Conservation (phyloP, 768 basidiomycete genomes). For the Macrolepiota dolichaula region DNA sequence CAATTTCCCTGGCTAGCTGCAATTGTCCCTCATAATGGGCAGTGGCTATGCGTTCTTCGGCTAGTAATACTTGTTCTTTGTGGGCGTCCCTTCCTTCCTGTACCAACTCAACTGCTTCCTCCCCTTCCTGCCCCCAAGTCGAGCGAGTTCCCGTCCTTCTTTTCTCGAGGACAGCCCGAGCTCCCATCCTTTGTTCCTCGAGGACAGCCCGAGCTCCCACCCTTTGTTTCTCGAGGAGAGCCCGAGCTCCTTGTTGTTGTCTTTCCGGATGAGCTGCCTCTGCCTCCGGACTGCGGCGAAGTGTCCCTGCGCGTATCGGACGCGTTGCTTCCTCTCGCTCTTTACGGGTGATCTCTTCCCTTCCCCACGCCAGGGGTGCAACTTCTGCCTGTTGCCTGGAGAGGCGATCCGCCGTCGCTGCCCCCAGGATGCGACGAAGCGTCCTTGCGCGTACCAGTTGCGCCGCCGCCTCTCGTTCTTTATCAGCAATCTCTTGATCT, state of each 20-base stretch:
- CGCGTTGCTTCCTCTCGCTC: not conserved
- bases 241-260: no score
- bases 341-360: not conserved
- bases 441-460: no score
- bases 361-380: not conserved
- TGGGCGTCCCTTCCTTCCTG: not conserved
- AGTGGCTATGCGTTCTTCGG: not conserved
- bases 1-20: not conserved
- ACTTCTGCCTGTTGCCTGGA: not conserved
- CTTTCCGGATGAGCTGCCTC: not conserved
- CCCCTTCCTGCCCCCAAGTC: not conserved
- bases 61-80: not conserved
- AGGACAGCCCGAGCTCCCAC: no score
- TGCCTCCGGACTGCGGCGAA: not conserved
- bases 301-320: not conserved
- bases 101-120: not conserved
- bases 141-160: no score
- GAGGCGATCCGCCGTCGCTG: not conserved
- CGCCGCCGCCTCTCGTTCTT: not conserved
- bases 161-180: no score
- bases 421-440: no score
- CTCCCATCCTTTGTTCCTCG: no score
- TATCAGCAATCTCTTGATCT: not conserved
- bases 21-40: not conserved
- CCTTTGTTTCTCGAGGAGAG: no score